Conservation (phyloP, 164 flowering plant species). For the Sextonia rubra region DNA sequence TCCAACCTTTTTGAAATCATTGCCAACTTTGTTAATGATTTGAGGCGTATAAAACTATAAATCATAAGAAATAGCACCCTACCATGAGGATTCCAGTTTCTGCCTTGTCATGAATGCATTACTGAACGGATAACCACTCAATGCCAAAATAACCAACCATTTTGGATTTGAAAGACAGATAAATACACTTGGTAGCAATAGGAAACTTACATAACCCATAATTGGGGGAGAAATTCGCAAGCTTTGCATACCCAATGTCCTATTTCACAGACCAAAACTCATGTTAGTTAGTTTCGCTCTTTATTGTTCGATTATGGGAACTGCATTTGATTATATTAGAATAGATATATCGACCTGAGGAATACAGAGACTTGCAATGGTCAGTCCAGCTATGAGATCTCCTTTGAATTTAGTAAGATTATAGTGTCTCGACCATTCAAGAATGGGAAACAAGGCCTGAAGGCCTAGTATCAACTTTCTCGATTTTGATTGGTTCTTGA, state of each 20-base stretch:
- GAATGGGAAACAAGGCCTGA: slow-evolving; percentile 65
- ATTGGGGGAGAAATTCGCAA: slow-evolving; percentile 54
- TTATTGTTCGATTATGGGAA: not conserved
- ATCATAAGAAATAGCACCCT: no score
- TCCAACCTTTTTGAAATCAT: no score
- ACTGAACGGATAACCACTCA: no score
- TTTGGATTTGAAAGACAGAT: not conserved
- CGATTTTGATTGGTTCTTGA: slow-evolving; percentile 60
- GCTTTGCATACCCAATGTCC: slow-evolving; percentile 78
- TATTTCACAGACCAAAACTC: slow-evolving; percentile 16
- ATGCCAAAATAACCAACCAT: not conserved
- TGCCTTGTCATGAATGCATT: no score
- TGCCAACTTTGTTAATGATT: no score
- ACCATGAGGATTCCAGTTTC: no score
- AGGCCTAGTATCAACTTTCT: slow-evolving; percentile 51
- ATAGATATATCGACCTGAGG: slow-evolving; percentile 54
- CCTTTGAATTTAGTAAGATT: slow-evolving; percentile 50
- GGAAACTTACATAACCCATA: slow-evolving; percentile 68
- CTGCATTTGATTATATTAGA: not conserved
- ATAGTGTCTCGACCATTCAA: slow-evolving; percentile 61
- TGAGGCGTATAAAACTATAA: no score
- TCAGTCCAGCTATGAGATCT: slow-evolving; percentile 76
- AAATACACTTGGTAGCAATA: not conserved
- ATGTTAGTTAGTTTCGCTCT: not conserved
- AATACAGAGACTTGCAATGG: slow-evolving; percentile 85